These are phyloP conservation scores for Coniella vitis DNA, from an alignment of 2,329 filamentous ascomycete genomes.

Conservation along the genomic window DNA sequence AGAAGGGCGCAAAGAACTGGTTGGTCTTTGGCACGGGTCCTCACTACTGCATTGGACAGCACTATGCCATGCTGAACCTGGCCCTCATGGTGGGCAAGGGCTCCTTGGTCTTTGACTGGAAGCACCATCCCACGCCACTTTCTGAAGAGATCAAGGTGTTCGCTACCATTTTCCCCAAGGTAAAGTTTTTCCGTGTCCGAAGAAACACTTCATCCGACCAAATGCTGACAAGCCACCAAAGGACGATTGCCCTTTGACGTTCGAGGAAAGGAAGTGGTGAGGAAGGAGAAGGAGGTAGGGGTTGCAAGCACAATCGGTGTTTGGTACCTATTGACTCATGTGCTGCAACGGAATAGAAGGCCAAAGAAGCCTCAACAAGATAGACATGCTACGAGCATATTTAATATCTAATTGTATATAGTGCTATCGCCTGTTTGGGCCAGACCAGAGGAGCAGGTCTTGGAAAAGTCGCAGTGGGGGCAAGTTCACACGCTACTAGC, in stretches of 20 bases:
- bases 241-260: slow-evolving; percentile 79
- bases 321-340: neutral
- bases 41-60: slow-evolving; percentile 93
- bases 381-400: slow-evolving; percentile 8
- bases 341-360: neutral
- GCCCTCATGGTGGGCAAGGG: slow-evolving; percentile 88
- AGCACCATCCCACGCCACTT: slow-evolving; percentile 72
- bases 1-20: slow-evolving; percentile 85
- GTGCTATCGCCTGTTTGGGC: neutral
- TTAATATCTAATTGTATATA: slow-evolving; percentile 17
- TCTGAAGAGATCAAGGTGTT: slow-evolving; percentile 98
- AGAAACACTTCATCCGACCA: neutral
- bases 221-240: slow-evolving; percentile 28
- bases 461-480: neutral
- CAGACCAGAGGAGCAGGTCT: neutral
- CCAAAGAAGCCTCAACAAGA: neutral
- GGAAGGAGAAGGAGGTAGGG: neutral
- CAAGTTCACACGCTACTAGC: neutral
- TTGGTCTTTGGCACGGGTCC: slow-evolving; percentile 92
- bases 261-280: slow-evolving; percentile 49
- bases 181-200: slow-evolving; percentile 37
- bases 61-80: slow-evolving; percentile 83
- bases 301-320: neutral
- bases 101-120: slow-evolving; percentile 80
- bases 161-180: slow-evolving; percentile 95